Conservation (phyloP, 345 rosid species). For the Hirschfeldia incana region DNA sequence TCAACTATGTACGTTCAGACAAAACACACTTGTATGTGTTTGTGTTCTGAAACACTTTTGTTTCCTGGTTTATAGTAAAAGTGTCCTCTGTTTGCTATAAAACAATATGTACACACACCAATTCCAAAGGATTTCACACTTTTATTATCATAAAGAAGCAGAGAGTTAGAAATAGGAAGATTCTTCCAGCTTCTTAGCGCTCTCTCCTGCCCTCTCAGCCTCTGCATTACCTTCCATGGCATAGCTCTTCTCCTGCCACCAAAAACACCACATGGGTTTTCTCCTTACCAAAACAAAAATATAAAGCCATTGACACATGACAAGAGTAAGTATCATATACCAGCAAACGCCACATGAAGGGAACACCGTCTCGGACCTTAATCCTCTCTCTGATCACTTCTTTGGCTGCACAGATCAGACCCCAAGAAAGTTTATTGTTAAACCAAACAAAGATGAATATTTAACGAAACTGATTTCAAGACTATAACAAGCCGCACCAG, state of each 20-base stretch:
- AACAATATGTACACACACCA: constrained; percentile 14
- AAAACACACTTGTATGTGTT: background rate
- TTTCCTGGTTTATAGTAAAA: background rate
- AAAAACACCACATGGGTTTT: background rate
- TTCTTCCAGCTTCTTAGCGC: constrained; percentile 67
- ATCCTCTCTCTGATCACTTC: constrained; percentile 58
- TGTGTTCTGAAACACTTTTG: background rate
- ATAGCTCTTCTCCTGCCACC: constrained; percentile 68
- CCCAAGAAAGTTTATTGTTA: background rate
- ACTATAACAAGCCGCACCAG: constrained; percentile 47
- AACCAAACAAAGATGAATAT: background rate
- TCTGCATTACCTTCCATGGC: constrained; percentile 48
- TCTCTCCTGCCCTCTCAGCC: constrained; percentile 49
- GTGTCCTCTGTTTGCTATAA: background rate
- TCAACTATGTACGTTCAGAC: background rate
- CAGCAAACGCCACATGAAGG: constrained; percentile 82
- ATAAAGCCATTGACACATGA: background rate
- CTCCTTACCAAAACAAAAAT: background rate
- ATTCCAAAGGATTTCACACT: background rate
- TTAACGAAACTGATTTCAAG: background rate
- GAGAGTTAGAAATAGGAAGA: constrained; percentile 31
- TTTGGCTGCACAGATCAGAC: constrained; percentile 43
- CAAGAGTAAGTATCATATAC: constrained; percentile 31
- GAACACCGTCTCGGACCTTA: constrained; percentile 65
- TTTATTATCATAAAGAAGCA: background rate